These are phyloP conservation scores for Amanita molliuscula DNA, from an alignment of 768 basidiomycete genomes.

Conservation along the genomic window DNA sequence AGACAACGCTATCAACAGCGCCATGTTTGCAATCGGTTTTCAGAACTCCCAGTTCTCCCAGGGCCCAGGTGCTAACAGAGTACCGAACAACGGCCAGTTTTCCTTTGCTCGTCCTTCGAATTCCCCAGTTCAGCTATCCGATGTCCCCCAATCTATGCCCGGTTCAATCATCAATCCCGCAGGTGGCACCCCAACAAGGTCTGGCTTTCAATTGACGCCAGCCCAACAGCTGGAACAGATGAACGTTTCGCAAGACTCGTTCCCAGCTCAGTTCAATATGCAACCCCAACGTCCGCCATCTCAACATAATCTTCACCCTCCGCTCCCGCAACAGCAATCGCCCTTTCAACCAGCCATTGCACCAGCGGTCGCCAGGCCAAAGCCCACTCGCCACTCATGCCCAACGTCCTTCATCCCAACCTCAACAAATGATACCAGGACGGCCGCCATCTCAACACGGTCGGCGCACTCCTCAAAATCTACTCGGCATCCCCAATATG, in stretches of 20 bases:
- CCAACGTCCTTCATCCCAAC: slow-evolving; percentile 52
- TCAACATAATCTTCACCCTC: slow-evolving; percentile 20
- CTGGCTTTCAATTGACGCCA: slow-evolving; percentile 44
- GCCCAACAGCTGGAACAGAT: slow-evolving; percentile 57
- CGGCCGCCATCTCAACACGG: slow-evolving; percentile 42
- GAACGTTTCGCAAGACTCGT: slow-evolving; percentile 15
- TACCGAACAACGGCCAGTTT: slow-evolving; percentile 25
- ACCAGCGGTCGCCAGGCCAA: slow-evolving; percentile 22
- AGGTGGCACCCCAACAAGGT: slow-evolving; percentile 29
- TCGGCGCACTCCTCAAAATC: slow-evolving; percentile 5
- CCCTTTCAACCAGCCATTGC: slow-evolving; percentile 26
- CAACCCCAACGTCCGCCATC: slow-evolving; percentile 17
- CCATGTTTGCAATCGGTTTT: slow-evolving; percentile 33
- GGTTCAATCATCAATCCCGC: slow-evolving; percentile 24
- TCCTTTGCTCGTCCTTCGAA: slow-evolving; percentile 36
- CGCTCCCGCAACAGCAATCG: slow-evolving; percentile 26
- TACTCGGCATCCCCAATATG: background rate
- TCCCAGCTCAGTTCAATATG: slow-evolving; percentile 10
- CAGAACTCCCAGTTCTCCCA: slow-evolving; percentile 21
- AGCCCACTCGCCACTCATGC: slow-evolving; percentile 31
- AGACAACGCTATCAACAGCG: slow-evolving; percentile 28
- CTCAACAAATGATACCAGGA: slow-evolving; percentile 32
- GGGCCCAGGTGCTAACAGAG: slow-evolving; percentile 21
- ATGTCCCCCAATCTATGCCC: slow-evolving; percentile 32
- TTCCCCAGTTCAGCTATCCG: slow-evolving; percentile 38